These are phyloP conservation scores for Xylaria sp. DNA, from an alignment of 2,329 filamentous ascomycete genomes.

Conservation along the genomic window DNA sequence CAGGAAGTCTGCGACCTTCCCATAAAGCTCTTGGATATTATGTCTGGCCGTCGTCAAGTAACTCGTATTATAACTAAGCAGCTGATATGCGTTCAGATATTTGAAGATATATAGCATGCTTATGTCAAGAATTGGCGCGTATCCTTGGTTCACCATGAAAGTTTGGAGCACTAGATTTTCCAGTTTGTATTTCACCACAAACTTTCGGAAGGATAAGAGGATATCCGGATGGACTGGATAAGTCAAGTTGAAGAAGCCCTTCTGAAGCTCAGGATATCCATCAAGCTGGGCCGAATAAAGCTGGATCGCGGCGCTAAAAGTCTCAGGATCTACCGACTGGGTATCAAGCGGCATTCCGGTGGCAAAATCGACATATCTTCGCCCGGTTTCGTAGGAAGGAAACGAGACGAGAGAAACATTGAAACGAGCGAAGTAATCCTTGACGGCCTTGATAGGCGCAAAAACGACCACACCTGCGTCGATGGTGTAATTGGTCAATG, in stretches of 20 bases:
- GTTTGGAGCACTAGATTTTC: too few species aligned
- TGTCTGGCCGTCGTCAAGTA: not conserved
- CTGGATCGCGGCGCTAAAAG: conserved; percentile 5
- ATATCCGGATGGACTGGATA: conserved; percentile 25
- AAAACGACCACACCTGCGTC: conserved; percentile 16
- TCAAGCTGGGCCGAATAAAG: not conserved
- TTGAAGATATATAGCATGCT: conserved; percentile 32
- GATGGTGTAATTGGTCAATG: conserved; percentile 6
- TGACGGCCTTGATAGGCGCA: conserved; percentile 3
- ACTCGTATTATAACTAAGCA: too few species aligned
- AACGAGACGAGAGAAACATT: too few species aligned
- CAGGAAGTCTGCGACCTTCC: conserved; percentile 13
- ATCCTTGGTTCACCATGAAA: conserved; percentile 11
- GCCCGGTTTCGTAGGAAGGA: too few species aligned
- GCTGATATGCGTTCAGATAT: conserved; percentile 2
- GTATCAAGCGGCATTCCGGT: not conserved
- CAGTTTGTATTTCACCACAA: conserved; percentile 27
- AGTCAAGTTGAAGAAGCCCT: conserved; percentile 26
- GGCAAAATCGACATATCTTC: not conserved
- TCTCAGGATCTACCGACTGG: not conserved
- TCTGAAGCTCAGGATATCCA: conserved; percentile 19
- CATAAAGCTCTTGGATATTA: conserved; percentile 17
- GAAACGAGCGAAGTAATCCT: conserved; percentile 16
- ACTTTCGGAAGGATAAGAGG: conserved; percentile 26
- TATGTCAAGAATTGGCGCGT: conserved; percentile 16